Evolutionary conservation across 2,329 filamentous ascomycete species (phyloP), one percentile per base, ranked within the genome.

Genomic region (Epichloe bromicola): DNA sequence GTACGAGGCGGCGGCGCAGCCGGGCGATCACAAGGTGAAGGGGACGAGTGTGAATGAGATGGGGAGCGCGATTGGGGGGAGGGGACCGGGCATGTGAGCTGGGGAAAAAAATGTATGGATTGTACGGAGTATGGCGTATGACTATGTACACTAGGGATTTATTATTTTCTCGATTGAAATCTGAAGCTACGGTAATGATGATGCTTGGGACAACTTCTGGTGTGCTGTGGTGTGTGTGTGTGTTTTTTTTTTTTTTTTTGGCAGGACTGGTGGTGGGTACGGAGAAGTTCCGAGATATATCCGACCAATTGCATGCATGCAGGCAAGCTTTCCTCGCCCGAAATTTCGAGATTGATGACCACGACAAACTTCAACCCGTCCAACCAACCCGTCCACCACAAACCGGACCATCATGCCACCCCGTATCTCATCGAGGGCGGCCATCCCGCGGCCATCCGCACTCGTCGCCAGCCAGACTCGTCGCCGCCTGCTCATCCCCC

Each of bases 1-100:
- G 54, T 98, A 97, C 67, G 93, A 98, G 75, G 86, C 89, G 17
- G 91, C 91, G 26, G 85, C 93, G 37, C 95, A 96, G 66, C 93
- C 91, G 12, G 79, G 79, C 45, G 93, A 98, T 70, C 93, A 98
- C 70, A 79, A 77, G 69, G 23, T 84, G 20, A 82, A 80, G 70
- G 79, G 79, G 7, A 74, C 74, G 46, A 66, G 60, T 43, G 64
- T 74, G 42, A 79, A 78, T 57, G 67, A 74, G 64, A 73, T 82
- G 67, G 78, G 77, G 0, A 74, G 73, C 53, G 70, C 71, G 1
- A 72, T 82, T 59, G 76, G 77, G 2, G 2, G 71, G 3, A 59
- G 67, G 26, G 63, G 67, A 8, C 62, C 63, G 43, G 68, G 67
- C 0, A 52, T 61, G 34, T 69, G 57, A 57, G 17, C 20, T 0